Evolutionary conservation across 768 basidiomycete species (phyloP).

Genomic region (Termitomyces sp.): DNA sequence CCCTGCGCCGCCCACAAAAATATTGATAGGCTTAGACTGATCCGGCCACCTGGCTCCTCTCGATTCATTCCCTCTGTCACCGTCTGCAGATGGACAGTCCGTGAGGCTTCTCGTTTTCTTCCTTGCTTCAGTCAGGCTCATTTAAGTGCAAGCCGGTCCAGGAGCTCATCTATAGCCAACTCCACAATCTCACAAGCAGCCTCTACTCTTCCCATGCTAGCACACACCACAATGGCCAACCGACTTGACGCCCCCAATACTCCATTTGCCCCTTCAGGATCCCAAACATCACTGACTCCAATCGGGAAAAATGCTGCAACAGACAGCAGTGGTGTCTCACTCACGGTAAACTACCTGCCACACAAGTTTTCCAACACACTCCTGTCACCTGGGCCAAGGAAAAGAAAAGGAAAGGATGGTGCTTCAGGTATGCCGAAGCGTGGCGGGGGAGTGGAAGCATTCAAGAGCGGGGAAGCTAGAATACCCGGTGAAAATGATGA

Average conservation of each 20-base stretch:
- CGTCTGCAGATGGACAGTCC: conserved; percentile 15
- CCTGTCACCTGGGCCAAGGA: conserved; percentile 37
- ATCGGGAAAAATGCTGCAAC: conserved; percentile 1
- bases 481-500: conserved; percentile 52
- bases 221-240: conserved; percentile 3
- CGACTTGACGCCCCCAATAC: conserved; percentile 18
- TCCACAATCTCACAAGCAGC: conserved; percentile 19
- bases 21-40: not conserved
- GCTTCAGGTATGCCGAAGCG: conserved; percentile 44
- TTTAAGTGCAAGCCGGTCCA: conserved; percentile 12
- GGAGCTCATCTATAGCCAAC: conserved; percentile 18
- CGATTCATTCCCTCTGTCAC: conserved; percentile 3
- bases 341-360: conserved; percentile 70
- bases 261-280: conserved; percentile 14
- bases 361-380: conserved; percentile 58
- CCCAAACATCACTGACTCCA: conserved; percentile 10
- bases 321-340: conserved; percentile 25
- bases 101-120: conserved; percentile 11
- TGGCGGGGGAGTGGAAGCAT: conserved; percentile 72
- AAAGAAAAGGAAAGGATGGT: conserved; percentile 30
- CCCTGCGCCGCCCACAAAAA: too few relatives aligned
- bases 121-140: conserved; percentile 3
- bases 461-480: conserved; percentile 46
- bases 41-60: not conserved
- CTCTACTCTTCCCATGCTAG: conserved; percentile 18